Conservation (phyloP, 164 flowering plant species). For the Aristolochia californica region DNA sequence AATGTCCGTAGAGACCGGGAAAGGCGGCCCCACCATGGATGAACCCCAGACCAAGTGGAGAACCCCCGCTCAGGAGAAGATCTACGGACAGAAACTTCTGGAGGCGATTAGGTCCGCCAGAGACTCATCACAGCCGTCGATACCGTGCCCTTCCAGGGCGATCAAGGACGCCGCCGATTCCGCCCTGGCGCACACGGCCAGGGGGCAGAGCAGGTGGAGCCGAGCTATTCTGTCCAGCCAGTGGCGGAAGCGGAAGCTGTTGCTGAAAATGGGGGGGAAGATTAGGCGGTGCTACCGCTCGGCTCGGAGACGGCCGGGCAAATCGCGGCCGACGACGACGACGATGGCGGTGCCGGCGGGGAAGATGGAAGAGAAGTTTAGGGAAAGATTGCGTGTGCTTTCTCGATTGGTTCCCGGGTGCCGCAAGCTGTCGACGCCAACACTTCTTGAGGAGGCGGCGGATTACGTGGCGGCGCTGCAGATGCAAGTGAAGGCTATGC, state of each 20-base stretch:
- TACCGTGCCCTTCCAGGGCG: constrained; percentile 25
- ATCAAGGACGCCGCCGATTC: constrained; percentile 61
- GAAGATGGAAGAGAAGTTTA: constrained; percentile 2
- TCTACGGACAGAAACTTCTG: constrained; percentile 8
- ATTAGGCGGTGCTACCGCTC: constrained; percentile 3
- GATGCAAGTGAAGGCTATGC: constrained; percentile 75
- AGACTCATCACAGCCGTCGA: constrained; percentile 6
- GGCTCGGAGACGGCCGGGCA: constrained; percentile 1
- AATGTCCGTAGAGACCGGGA: constrained; percentile 4
- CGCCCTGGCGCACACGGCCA: constrained; percentile 51
- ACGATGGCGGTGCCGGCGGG: not conserved
- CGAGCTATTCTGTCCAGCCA: constrained; percentile 49
- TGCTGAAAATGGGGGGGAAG: constrained; percentile 4
- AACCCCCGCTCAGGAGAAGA: constrained; percentile 8
- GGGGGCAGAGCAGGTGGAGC: constrained; percentile 67
- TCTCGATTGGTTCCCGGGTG: constrained; percentile 76
- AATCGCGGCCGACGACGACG: not conserved
- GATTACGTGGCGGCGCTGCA: constrained; percentile 68
- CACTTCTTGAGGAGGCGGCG: constrained; percentile 51
- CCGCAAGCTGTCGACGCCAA: constrained; percentile 46
- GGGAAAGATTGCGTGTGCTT: constrained; percentile 22
- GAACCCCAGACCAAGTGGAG: constrained; percentile 9
- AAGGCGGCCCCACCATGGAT: not conserved
- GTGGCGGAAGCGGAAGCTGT: constrained; percentile 8
- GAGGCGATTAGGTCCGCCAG: constrained; percentile 2